Evolutionary conservation across 176 grass and related monocot species (phyloP), one percentile per base, ranked within the genome.

Genomic region (Zea luxurians): DNA sequence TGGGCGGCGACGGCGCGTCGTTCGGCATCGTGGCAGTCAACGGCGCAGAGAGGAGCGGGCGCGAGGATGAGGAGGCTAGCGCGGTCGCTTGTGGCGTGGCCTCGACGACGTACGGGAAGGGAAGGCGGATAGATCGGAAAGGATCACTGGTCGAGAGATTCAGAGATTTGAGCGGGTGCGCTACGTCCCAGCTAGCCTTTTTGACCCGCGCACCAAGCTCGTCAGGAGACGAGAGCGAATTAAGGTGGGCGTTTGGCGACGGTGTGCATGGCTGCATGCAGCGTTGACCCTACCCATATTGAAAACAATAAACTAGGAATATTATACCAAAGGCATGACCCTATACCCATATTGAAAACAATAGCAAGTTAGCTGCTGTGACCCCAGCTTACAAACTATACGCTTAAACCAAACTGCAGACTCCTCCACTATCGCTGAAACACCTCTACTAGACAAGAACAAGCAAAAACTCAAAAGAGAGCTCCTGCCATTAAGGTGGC

Each of bases 1-100:
- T 74, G 60, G 86, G 43, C 41, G 83, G 86, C 74, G 43, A 75
- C 12, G 70, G 75, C 57, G 65, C 45, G 70, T 80, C 71, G 55
- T 59, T 66, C 10, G 77, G 69, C 82, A 89, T 88, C 27, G 73
- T 65, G 8, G 47, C 13, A 4, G 4, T 34, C 36, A 1, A 34
- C 8, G 9, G 6, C 46, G 80, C 13, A 0, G 48, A 13, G 4
- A 11, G 7, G 50, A 70, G 61, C 9, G 0, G 66, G 0, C 2
- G 6, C 53, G 75, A 53, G 9, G 55, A 0, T 6, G 75, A 79
- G 59, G 73, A 77, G 34, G 36, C 4, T 16, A 7, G 57, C 45
- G 47, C 40, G 53, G 35, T 48, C 34, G 62, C 48, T n/a, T 37
- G 21, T 11, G 59, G 59, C 12, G 79, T 36, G 74, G 48, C 17